Evolutionary conservation across 306 rosid genomes (phyloP).

Genomic region (Myrica gale): DNA sequence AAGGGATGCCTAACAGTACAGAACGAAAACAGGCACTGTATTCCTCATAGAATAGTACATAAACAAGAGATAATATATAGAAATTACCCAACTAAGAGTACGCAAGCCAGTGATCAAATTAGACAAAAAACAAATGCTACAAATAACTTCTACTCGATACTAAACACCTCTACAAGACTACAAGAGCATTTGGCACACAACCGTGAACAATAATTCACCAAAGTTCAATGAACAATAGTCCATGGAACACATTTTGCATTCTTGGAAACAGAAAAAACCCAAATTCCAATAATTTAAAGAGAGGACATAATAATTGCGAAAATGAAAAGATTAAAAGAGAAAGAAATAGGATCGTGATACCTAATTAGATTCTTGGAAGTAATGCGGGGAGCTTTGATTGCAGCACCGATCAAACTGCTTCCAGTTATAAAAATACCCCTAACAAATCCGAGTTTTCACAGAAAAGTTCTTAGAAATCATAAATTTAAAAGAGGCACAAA

Average conservation of each 20-base stretch:
- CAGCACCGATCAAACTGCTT: constrained; percentile 99
- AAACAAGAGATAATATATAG: too few species aligned
- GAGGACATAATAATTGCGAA: neutral
- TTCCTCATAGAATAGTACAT: too few species aligned
- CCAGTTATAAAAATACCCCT: constrained; percentile 99
- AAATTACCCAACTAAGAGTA: neutral
- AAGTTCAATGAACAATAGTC: neutral
- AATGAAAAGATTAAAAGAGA: neutral
- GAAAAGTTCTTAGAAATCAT: neutral
- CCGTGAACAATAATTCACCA: neutral
- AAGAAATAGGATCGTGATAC: constrained; percentile 27
- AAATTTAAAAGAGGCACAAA: neutral
- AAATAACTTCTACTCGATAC: neutral
- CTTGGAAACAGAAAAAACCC: neutral
- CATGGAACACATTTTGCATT: too few species aligned
- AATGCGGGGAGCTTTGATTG: constrained; percentile 92
- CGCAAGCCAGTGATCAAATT: neutral
- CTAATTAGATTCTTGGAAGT: constrained; percentile 97
- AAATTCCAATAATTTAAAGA: neutral
- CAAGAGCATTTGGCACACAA: neutral
- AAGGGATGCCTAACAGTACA: neutral
- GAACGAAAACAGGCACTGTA: too few species aligned
- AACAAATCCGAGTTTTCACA: neutral
- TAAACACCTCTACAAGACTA: neutral
- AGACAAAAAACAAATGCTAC: neutral